Evolutionary conservation across 2,329 filamentous ascomycete species (phyloP), one percentile per base, ranked within the genome.

Genomic region (Curvularia spicifera): DNA sequence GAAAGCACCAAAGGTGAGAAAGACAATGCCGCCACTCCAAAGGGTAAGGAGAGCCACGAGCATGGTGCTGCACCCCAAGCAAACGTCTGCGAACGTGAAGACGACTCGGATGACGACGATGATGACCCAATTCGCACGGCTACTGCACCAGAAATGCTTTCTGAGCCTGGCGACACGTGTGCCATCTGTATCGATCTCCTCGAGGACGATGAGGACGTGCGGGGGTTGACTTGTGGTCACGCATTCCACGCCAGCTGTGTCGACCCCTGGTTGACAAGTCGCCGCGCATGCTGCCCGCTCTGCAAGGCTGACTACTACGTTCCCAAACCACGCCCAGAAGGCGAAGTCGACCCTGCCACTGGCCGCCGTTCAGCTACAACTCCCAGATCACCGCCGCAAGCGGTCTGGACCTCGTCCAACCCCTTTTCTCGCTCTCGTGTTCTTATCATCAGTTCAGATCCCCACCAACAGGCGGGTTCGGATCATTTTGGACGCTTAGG

Each of bases 251-350:
- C 93, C 50, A 91, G 90, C 39, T 99, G 95, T 74, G 87, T 99
- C 48, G 95, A 99, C 69, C 95, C 95, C 10, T 99, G 95, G 95
- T 81, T 99, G 63, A 99, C 95, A 9, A 93, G 91, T 72, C 87
- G 95, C 63, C 89, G 94, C 65, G 95, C 95, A 26, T 98, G 94
- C 81, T 99, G 95, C 76, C 95, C 95, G 5, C 87, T 99, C 6
- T 99, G 95, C 83, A 99, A 99, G 80, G 91, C 94, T 40, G 95
- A 99, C 74, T 99, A 98, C 77, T 98, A 96, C 76, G 89, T 92
- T 2, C 94, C 95, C 0, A 98, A 98, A 79, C 91, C 93, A 50
- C 90, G 92, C 15, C 83, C 90, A 3, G 86, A 88, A 60, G 82
- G 79, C 8, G 81, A 82, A 51, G 57, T 65, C 43, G 76, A 69